These are phyloP conservation scores for Leptodontidium sp. DNA, from an alignment of 2,329 filamentous ascomycete species.

Conservation along the genomic window DNA sequence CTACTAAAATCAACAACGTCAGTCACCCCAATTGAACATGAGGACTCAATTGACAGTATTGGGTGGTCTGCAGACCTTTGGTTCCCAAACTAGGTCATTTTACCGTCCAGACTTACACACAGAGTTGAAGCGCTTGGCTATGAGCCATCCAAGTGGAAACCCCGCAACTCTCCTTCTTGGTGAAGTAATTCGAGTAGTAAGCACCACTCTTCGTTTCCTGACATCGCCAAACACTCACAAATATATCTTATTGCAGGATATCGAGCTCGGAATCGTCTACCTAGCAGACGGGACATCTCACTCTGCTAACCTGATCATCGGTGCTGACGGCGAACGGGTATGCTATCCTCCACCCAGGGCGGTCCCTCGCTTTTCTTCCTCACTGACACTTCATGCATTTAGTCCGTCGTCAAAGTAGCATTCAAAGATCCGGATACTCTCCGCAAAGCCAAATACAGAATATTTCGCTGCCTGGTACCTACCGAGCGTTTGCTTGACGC, in stretches of 20 bases:
- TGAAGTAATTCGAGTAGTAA: neutral
- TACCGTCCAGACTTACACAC: slow-evolving; percentile 18
- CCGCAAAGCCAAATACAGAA: slow-evolving; percentile 15
- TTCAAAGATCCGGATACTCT: slow-evolving; percentile 12
- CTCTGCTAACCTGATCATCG: neutral
- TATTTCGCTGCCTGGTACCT: slow-evolving; percentile 12
- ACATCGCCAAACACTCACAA: too few relatives aligned
- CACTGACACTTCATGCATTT: neutral
- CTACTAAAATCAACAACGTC: slow-evolving; percentile 1
- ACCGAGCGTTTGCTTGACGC: slow-evolving; percentile 11
- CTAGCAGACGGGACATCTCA: neutral
- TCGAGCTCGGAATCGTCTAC: neutral
- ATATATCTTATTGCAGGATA: neutral
- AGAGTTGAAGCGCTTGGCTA: slow-evolving; percentile 11
- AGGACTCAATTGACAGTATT: neutral
- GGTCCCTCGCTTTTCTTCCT: neutral
- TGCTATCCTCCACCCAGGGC: neutral
- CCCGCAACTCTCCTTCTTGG: neutral
- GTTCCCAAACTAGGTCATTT: slow-evolving; percentile 9
- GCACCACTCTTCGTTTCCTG: too few relatives aligned
- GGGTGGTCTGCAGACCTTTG: neutral
- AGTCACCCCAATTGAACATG: neutral
- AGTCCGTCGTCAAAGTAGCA: slow-evolving; percentile 12
- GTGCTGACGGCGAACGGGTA: slow-evolving; percentile 9
- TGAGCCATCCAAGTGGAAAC: neutral